phyloP scores from a whole-genome alignment of 108 stramenopile species.

The Fistulifera solaris region DNA sequence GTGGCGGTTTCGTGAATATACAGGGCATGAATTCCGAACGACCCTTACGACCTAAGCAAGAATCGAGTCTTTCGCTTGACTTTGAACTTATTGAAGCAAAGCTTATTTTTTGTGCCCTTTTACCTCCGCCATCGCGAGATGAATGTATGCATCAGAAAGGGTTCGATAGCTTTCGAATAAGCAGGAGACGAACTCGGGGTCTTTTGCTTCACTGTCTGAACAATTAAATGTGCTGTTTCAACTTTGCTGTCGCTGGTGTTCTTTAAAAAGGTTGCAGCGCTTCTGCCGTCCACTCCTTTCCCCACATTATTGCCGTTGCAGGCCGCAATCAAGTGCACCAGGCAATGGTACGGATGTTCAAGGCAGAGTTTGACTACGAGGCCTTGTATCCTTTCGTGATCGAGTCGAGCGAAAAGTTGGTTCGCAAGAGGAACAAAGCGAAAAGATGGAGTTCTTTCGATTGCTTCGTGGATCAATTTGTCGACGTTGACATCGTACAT shows the following conservation, averaged over 20 bases:
- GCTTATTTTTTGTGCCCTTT: slow-evolving; percentile 37
- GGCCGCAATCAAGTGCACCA: slow-evolving; percentile 70
- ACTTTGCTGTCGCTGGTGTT: slow-evolving; percentile 52
- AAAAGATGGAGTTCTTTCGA: slow-evolving; percentile 48
- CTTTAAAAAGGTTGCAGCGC: slow-evolving; percentile 29
- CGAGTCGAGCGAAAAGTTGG: slow-evolving; percentile 71
- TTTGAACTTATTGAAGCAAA: slow-evolving; percentile 8
- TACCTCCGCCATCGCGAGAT: slow-evolving; percentile 37
- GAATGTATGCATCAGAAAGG: slow-evolving; percentile 53
- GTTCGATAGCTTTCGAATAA: slow-evolving; percentile 45
- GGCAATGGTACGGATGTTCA: slow-evolving; percentile 83
- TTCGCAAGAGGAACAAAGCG: slow-evolving; percentile 74
- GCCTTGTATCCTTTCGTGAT: slow-evolving; percentile 48
- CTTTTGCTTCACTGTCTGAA: slow-evolving; percentile 30
- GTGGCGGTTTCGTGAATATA: slow-evolving; percentile 59
- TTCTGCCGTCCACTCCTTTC: slow-evolving; percentile 29
- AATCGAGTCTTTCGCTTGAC: slow-evolving; percentile 15
- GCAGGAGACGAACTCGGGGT: slow-evolving; percentile 26
- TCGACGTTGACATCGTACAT: slow-evolving; percentile 6
- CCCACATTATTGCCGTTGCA: slow-evolving; percentile 61
- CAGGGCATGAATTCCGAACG: slow-evolving; percentile 34
- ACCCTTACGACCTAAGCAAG: slow-evolving; percentile 17
- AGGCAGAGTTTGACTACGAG: slow-evolving; percentile 60
- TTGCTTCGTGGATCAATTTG: slow-evolving; percentile 8
- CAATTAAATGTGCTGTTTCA: slow-evolving; percentile 40